Evolutionary conservation across 1,139 yeast genomes (phyloP), one percentile per base, ranked within the genome.

Genomic region (Scheffersomyces insectosa): DNA sequence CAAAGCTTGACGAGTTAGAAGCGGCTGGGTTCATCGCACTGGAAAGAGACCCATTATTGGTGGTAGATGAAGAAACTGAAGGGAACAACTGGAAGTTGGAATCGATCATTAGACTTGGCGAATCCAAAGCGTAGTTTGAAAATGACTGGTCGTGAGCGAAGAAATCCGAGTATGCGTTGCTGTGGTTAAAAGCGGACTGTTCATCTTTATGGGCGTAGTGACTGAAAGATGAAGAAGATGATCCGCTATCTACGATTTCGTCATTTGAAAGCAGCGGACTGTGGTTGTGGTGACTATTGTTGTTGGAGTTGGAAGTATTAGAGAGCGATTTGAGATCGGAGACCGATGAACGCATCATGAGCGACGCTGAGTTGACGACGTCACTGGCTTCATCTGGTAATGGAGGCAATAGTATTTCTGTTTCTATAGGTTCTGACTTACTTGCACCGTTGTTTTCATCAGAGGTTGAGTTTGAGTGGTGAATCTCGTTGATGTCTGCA

Each of bases 341-440:
- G 38, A 37, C 41, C 38, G 39, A 32, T 13, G 39, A 29, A 36
- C 23, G 32, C 33, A 33, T 34, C 38, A 34, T 37, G 34, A 13
- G 38, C 28, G 31, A 41, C 32, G 25, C 31, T 35, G 35, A 31
- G 39, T 41, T 47, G 31, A 28, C 29, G 31, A 41, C 31, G 33
- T 38, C 51, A n/a, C 40, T 49, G 10, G 47, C 53, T 35, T 52
- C 60, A 29, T 59, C 63, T 3, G 77, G 77, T 34, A 71, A 54
- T 5, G 77, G 77, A 2, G 77, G 77, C 41, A 71, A 60, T 28
- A 70, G 56, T 7, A 60, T 49, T 44, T 70, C 75, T n/a, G 43
- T 43, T 35, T 50, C 49, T 13, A 34, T 36, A 11, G 38, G 36
- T 14, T 30, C 29, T 12, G 27, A 30, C 14, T 33, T 36, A 11